These are phyloP conservation scores for Davidsoniella eucalypti DNA, from an alignment of 2,329 filamentous ascomycete genomes.

Conservation along the genomic window DNA sequence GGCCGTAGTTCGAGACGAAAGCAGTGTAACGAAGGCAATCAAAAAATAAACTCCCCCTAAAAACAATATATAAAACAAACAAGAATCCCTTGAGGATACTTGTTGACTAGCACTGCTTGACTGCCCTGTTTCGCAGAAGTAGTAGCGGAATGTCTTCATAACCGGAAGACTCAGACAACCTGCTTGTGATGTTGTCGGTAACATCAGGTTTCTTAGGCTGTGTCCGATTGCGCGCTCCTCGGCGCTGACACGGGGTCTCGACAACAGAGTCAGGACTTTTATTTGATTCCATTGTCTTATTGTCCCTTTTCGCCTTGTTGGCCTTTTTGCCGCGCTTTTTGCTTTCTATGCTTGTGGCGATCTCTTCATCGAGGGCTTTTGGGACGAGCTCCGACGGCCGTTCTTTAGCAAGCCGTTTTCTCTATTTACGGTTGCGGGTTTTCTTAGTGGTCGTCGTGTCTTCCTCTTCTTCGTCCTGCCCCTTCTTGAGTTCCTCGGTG, in stretches of 20 bases:
- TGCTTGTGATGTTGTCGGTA: too few relatives aligned
- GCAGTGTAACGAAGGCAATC: too few relatives aligned
- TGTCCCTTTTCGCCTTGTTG: too few relatives aligned
- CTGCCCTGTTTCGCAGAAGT: slow-evolving; percentile 2
- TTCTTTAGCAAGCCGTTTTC: slow-evolving; percentile 4
- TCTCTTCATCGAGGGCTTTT: background rate
- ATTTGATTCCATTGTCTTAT: too few relatives aligned
- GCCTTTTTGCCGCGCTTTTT: background rate
- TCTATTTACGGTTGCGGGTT: slow-evolving; percentile 38
- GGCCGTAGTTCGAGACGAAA: too few relatives aligned
- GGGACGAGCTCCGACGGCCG: background rate
- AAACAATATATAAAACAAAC: background rate
- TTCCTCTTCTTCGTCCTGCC: slow-evolving; percentile 69
- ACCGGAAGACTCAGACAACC: background rate
- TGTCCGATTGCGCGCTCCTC: too few relatives aligned
- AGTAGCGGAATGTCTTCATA: slow-evolving; percentile 5
- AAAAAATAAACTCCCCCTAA: background rate
- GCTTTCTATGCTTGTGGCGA: background rate
- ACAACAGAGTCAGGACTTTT: too few relatives aligned
- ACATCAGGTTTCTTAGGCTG: too few relatives aligned
- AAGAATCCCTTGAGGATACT: too few relatives aligned
- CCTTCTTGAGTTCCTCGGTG: slow-evolving; percentile 60
- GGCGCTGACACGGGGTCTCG: too few relatives aligned
- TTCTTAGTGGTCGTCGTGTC: slow-evolving; percentile 46
- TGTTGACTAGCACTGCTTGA: background rate